Evolutionary conservation across 2,329 filamentous ascomycete species (phyloP).

Genomic region (Stagonosporopsis rhizophila): DNA sequence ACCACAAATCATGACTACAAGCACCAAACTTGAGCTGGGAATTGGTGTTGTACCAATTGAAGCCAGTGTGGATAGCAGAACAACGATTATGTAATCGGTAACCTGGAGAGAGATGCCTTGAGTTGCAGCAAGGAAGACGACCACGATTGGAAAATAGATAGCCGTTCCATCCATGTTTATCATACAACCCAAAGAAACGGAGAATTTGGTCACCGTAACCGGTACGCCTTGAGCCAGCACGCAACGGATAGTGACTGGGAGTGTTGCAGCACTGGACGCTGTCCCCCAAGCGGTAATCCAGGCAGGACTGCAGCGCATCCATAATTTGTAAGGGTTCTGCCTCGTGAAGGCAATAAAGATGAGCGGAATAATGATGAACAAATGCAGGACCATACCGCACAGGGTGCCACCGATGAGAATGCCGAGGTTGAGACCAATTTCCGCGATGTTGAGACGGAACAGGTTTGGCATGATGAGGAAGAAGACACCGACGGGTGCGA

Average conservation of each 20-base stretch:
- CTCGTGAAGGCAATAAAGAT: constrained; percentile 45
- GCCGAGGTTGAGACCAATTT: constrained; percentile 59
- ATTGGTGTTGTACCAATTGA: constrained; percentile 64
- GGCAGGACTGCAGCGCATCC: constrained; percentile 58
- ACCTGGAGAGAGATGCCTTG: constrained; percentile 55
- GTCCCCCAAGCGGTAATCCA: constrained; percentile 65
- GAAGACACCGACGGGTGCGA: constrained; percentile 62
- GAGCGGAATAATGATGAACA: constrained; percentile 56
- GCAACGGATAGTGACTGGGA: constrained; percentile 58
- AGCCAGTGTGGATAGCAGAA: constrained; percentile 58
- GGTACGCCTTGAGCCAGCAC: constrained; percentile 53
- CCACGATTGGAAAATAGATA: constrained; percentile 63
- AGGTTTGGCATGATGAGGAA: constrained; percentile 62
- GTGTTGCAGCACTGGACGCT: constrained; percentile 61
- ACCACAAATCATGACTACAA: constrained; percentile 60
- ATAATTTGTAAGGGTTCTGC: constrained; percentile 58
- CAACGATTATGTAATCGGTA: constrained; percentile 59
- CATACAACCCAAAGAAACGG: constrained; percentile 56
- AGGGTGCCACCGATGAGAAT: constrained; percentile 59
- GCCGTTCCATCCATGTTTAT: constrained; percentile 55
- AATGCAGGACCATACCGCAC: constrained; percentile 56
- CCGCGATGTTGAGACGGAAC: constrained; percentile 56
- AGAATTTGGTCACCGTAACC: constrained; percentile 55
- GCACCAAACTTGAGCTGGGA: constrained; percentile 59
- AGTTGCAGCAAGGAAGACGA: constrained; percentile 61